Evolutionary conservation across 345 rosid species (phyloP), one percentile per base, ranked within the genome.

Genomic region (Salix suchowensis): DNA sequence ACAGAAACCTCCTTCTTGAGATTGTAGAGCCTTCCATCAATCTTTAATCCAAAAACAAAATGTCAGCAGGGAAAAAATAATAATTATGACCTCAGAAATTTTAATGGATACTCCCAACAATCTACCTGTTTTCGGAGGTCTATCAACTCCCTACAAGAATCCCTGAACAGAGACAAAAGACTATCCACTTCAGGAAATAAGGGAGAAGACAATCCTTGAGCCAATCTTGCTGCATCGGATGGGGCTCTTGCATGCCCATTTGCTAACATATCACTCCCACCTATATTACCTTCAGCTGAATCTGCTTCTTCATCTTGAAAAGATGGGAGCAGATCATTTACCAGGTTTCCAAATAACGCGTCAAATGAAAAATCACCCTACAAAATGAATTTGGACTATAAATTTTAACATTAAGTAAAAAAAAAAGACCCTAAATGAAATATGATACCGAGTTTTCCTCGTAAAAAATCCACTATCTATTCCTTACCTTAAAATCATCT

Each of bases 341-440:
- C 99, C 80, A 96, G 80, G 87, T 89, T 91, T 75, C 98, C 99
- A 52, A 96, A 96, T 66, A 92, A 84, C 62, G 97, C 95, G 87
- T 96, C 99, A 71, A 96, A 96, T 0, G 97, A 96, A 84, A 96
- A 96, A 67, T 96, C 98, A 52, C 99, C 99, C 99, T 96, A 78
- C 77, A 76, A 55, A 74, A 42, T 68, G 28, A 79, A 71, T 36
- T 77, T 32, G 42, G 15, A 60, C 21, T 55, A 18, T 23, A 62
- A 48, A 46, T 61, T 24, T 68, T 48, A 40, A 23, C 14, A 58
- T 58, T 8, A 58, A 58, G 1, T 24, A 58, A 10, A 55, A 19
- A 19, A 18, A 21, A 54, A 6, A 21, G 24, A 21, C 2, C 9
- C 60, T 54, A 54, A 54, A 54, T 21, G 24, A n/a, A 26, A 14